Conservation (phyloP, 83 land plant species). For the Picea mariana region DNA sequence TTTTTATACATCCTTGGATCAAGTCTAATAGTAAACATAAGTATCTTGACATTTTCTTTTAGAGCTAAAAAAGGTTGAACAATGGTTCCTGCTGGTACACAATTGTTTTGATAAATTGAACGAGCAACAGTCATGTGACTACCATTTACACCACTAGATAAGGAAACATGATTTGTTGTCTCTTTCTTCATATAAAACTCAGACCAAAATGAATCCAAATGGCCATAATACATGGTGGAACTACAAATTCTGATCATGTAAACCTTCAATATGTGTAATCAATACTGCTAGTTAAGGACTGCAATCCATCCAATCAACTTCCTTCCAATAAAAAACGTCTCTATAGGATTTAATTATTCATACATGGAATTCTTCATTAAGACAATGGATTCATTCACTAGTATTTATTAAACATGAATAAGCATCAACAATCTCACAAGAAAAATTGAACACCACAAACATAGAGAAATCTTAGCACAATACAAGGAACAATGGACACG, state of each 20-base stretch:
- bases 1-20: no score
- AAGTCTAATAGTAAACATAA: constrained; percentile 65
- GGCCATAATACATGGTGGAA: constrained; percentile 95
- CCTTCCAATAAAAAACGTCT: no score
- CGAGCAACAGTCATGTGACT: constrained; percentile 41
- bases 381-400: no score
- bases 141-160: constrained; percentile 53
- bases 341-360: no score
- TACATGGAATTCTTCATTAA: no score
- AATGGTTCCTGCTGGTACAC: constrained; percentile 46
- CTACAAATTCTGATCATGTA: constrained; percentile 65
- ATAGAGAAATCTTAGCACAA: no score
- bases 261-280: constrained; percentile 94
- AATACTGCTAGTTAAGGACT: constrained; percentile 75
- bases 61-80: no score
- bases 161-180: constrained; percentile 77
- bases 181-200: constrained; percentile 95
- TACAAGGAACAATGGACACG: no score
- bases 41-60: constrained; percentile 75
- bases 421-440: no score
- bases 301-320: constrained; percentile 75
- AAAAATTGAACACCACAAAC: no score
- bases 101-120: constrained; percentile 48
- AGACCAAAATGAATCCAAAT: constrained; percentile 90
- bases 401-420: no score